Conservation (phyloP, 768 basidiomycete genomes). For the Trametes cubensis region DNA sequence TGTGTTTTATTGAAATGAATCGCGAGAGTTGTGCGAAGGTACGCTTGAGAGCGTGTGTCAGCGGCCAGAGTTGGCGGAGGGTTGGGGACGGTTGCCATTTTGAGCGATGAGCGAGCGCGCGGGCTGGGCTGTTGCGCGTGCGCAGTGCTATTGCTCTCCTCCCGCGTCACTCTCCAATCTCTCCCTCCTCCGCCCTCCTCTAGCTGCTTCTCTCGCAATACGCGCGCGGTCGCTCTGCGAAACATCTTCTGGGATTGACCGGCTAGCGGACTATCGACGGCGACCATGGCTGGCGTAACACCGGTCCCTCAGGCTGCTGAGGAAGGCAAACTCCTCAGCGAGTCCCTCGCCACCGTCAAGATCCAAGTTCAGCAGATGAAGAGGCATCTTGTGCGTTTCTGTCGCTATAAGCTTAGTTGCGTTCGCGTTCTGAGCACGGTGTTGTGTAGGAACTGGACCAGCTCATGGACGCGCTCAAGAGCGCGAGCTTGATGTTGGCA, state of each 20-base stretch:
- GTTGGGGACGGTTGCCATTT: slow-evolving; percentile 13
- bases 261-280: not conserved
- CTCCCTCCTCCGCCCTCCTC: not conserved
- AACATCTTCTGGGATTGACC: not conserved
- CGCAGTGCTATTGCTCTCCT: slow-evolving; percentile 3
- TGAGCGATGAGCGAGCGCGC: slow-evolving; percentile 17
- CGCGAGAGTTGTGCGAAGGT: too few species aligned
- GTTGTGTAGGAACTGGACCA: slow-evolving; percentile 83
- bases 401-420: not conserved
- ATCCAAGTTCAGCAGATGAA: slow-evolving; percentile 95
- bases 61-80: too few species aligned
- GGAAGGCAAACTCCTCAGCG: slow-evolving; percentile 84
- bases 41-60: too few species aligned
- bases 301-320: slow-evolving; percentile 45
- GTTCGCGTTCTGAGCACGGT: not conserved
- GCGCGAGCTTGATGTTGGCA: slow-evolving; percentile 95
- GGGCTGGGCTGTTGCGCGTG: slow-evolving; percentile 10
- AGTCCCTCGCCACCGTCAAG: slow-evolving; percentile 84
- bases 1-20: not conserved
- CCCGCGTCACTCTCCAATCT: not conserved
- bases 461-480: slow-evolving; percentile 98
- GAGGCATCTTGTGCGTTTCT: slow-evolving; percentile 70
- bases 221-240: not conserved
- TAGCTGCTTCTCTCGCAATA: not conserved
- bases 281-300: slow-evolving; percentile 22